Conservation (phyloP, 1,139 yeast species). For the Candida albicans region DNA sequence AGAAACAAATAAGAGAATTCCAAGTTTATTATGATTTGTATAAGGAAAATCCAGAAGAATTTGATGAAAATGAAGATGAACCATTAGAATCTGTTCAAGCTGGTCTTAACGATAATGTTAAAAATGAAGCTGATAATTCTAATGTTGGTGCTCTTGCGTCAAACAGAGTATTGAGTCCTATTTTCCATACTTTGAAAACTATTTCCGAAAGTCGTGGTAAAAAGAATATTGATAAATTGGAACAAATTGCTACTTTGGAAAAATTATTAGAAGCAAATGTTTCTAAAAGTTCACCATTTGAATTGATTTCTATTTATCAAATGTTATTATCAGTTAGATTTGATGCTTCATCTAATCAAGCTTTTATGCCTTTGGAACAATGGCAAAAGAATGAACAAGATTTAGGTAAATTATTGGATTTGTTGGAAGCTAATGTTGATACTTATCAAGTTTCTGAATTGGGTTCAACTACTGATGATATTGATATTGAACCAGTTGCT, state of each 20-base stretch:
- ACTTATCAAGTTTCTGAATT: slow-evolving; percentile 74
- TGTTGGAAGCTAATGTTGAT: slow-evolving; percentile 61
- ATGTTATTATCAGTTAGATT: slow-evolving; percentile 86
- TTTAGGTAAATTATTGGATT: slow-evolving; percentile 58
- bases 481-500: slow-evolving; percentile 74
- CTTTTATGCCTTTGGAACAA: slow-evolving; percentile 75
- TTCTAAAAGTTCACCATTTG: slow-evolving; percentile 52
- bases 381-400: slow-evolving; percentile 77
- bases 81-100: slow-evolving; percentile 33
- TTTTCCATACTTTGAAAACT: slow-evolving; percentile 71
- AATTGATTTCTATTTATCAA: slow-evolving; percentile 74
- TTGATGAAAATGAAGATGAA: slow-evolving; percentile 58
- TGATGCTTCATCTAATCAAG: slow-evolving; percentile 68
- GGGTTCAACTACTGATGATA: slow-evolving; percentile 75
- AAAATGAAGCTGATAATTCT: slow-evolving; percentile 18
- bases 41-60: slow-evolving; percentile 70
- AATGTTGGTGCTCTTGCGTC: slow-evolving; percentile 19
- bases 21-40: slow-evolving; percentile 58
- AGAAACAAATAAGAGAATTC: slow-evolving; percentile 72
- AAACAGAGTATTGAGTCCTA: slow-evolving; percentile 39
- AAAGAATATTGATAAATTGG: slow-evolving; percentile 83
- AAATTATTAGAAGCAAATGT: slow-evolving; percentile 46
- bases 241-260: slow-evolving; percentile 75
- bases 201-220: slow-evolving; percentile 93
- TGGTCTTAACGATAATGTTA: slow-evolving; percentile 12